Evolutionary conservation across 176 grass and related monocot species (phyloP).

Genomic region (Rhynchospora breviuscula): DNA sequence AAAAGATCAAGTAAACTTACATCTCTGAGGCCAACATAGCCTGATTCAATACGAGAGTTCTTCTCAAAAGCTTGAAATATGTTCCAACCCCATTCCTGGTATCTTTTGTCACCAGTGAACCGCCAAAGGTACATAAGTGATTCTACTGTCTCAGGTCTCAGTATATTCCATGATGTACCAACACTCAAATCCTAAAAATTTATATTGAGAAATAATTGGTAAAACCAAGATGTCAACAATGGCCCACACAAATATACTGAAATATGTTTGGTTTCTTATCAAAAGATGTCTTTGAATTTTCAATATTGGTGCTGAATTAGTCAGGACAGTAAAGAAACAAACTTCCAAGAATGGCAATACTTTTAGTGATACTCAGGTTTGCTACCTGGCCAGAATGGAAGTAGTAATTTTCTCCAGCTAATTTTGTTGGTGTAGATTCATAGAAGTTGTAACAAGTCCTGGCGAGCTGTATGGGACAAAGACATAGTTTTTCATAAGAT

Average conservation of each 20-base stretch:
- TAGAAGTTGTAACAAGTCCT: constrained; percentile 99
- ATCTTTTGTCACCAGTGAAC: constrained; percentile 91
- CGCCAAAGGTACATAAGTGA: constrained; percentile 96
- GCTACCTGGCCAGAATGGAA: constrained; percentile 69
- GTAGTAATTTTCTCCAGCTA: constrained; percentile 95
- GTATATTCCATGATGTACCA: constrained; percentile 99
- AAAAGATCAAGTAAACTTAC: constrained; percentile 40
- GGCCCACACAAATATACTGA: background rate
- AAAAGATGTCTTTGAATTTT: background rate
- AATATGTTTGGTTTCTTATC: background rate
- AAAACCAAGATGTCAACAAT: background rate
- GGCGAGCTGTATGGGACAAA: constrained; percentile 52
- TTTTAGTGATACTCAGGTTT: background rate
- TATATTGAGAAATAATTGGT: constrained; percentile 10
- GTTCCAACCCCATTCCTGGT: constrained; percentile 99
- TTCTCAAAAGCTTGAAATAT: constrained; percentile 99
- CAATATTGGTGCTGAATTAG: background rate
- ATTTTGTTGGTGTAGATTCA: constrained; percentile 82
- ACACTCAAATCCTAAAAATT: constrained; percentile 83
- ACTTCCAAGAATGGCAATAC: background rate
- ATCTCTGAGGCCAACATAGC: constrained; percentile 90
- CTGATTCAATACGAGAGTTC: constrained; percentile 84
- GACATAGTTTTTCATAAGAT: background rate
- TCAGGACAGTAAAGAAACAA: background rate
- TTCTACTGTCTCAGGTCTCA: constrained; percentile 96